These are phyloP conservation scores for Dactylis glomerata DNA, from an alignment of 176 grass and related monocot genomes.

Conservation along the genomic window DNA sequence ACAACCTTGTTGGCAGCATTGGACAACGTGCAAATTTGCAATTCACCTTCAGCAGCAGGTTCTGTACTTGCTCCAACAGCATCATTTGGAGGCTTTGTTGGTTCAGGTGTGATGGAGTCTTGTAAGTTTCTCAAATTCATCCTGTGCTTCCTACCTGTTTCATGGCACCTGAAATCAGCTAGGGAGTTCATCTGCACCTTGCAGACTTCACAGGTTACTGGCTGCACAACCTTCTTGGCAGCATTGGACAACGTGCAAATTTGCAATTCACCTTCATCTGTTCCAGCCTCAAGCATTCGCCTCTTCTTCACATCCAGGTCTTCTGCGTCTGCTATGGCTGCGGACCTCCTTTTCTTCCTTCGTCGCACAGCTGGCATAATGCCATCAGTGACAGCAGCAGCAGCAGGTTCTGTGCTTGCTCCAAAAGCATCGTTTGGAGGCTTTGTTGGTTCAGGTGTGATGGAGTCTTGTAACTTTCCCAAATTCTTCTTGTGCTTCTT, in stretches of 20 bases:
- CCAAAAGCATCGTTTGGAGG: not conserved
- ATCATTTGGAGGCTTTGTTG: constrained; percentile 16
- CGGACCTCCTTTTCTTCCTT: constrained; percentile 41
- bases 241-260: too few relatives aligned
- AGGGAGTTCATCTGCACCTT: not conserved
- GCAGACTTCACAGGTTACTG: constrained; percentile 44
- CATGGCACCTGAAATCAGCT: constrained; percentile 46
- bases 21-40: constrained; percentile 45
- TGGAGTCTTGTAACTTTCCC: constrained; percentile 47
- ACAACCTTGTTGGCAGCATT: not conserved
- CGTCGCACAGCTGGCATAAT: constrained; percentile 9
- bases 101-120: constrained; percentile 37
- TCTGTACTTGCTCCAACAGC: not conserved
- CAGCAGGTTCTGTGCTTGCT: not conserved
- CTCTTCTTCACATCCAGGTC: constrained; percentile 66
- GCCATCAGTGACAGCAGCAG: not conserved
- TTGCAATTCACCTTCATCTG: constrained; percentile 46
- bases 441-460: constrained; percentile 32
- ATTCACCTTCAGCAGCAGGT: constrained; percentile 20
- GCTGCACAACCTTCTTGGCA: constrained; percentile 40
- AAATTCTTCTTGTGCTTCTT: constrained; percentile 81
- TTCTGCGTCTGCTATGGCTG: constrained; percentile 31
- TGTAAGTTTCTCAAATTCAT: constrained; percentile 72
- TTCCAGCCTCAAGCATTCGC: constrained; percentile 52
- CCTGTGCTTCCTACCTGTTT: constrained; percentile 69